Percentiles rank a stretch among this genome's conserved stretches.
Evolutionary conservation across 768 basidiomycete species (phyloP).

Genomic region (Hygrocybe coccinea): DNA sequence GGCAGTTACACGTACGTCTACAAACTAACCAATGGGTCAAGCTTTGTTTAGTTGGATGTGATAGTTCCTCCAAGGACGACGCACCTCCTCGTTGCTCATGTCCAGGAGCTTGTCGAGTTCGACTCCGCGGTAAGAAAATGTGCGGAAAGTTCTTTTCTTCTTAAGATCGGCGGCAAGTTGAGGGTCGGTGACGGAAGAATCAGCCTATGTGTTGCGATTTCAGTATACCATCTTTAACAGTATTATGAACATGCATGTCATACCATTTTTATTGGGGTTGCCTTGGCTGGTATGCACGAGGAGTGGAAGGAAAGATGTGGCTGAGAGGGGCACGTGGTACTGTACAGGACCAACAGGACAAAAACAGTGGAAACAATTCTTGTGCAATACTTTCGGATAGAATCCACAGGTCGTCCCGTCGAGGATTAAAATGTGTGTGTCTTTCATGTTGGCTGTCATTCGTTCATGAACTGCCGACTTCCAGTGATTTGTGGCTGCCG

Average conservation of each 20-base stretch:
- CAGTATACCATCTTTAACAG: conserved; percentile 6
- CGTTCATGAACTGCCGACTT: conserved; percentile 8
- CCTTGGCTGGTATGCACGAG: conserved; percentile 26
- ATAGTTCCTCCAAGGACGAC: not conserved
- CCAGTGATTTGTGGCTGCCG: conserved; percentile 93
- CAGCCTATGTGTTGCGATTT: conserved; percentile 50
- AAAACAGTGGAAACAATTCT: conserved; percentile 26
- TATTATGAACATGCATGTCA: not conserved
- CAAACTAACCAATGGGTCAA: conserved; percentile 45
- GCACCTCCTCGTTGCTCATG: conserved; percentile 89
- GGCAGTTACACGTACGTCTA: conserved; percentile 54
- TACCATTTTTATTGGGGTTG: not conserved
- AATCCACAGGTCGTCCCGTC: conserved; percentile 90
- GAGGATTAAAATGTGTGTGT: conserved; percentile 68
- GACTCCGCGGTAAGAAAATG: conserved; percentile 96
- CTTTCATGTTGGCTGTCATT: not conserved
- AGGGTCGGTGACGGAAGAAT: conserved; percentile 82
- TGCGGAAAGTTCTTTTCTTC: conserved; percentile 98
- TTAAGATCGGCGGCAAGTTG: conserved; percentile 93
- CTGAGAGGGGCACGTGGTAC: conserved; percentile 48
- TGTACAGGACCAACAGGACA: conserved; percentile 48
- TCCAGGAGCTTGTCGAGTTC: conserved; percentile 98
- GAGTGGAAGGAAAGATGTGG: conserved; percentile 36
- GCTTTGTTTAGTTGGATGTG: not conserved
- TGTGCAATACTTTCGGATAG: conserved; percentile 58